Percentiles rank a stretch among this genome's conserved stretches.
phyloP scores from a whole-genome alignment of 2,329 filamentous ascomycete genomes.

The Blastomyces gilchristii region DNA sequence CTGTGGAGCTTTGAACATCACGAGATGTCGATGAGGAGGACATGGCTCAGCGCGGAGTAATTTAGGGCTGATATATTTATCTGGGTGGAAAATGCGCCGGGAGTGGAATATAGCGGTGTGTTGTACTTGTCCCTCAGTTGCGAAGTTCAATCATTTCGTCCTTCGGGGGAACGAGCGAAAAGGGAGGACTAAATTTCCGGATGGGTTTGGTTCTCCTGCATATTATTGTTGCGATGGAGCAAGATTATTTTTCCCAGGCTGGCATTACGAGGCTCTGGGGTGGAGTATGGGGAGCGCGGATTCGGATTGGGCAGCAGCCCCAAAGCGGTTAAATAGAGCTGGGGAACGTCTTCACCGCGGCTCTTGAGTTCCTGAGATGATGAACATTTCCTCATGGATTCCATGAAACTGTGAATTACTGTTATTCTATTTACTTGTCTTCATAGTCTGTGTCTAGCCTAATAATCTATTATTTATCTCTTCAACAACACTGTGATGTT shows the following conservation, averaged over 20 bases:
- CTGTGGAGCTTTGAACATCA: conserved; percentile 13
- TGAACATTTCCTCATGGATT: background rate
- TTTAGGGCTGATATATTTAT: background rate
- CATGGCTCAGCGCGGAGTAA: conserved; percentile 16
- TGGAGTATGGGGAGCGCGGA: background rate
- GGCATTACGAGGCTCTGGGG: background rate
- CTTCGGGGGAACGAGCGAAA: background rate
- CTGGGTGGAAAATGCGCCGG: background rate
- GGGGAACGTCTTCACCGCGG: background rate
- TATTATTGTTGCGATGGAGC: background rate
- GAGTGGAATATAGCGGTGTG: background rate
- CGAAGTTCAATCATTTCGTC: background rate
- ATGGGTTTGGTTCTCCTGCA: background rate
- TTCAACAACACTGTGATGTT: background rate
- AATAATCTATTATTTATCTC: background rate
- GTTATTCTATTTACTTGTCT: background rate
- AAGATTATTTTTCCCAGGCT: background rate
- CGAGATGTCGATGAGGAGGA: conserved; percentile 20
- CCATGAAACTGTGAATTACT: background rate
- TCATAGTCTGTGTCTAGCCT: background rate
- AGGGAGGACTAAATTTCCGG: background rate
- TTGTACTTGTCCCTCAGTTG: background rate
- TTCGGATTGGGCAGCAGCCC: background rate
- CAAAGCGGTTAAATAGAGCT: background rate
- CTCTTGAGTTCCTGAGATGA: background rate